A percentile compares a stretch with the other conserved stretches of the same genome.
phyloP scores from a whole-genome alignment of 768 basidiomycete species.

The Rhizopogon salebrosus region DNA sequence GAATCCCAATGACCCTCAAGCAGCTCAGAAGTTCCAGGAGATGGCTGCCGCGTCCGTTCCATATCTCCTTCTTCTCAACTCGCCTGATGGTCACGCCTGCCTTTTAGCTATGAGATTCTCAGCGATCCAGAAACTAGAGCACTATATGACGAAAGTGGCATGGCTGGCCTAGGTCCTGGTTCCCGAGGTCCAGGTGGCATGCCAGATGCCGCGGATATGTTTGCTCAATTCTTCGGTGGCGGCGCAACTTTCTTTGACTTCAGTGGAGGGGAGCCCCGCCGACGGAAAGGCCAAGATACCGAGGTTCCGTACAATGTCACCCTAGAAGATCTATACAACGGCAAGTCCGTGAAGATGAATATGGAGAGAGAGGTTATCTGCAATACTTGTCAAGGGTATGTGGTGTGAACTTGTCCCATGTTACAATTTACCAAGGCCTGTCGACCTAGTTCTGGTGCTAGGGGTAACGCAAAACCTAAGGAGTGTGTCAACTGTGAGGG shows the following conservation, averaged over 20 bases:
- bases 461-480: conserved; percentile 80
- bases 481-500: conserved; percentile 79
- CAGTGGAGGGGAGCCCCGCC: conserved; percentile 44
- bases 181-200: conserved; percentile 42
- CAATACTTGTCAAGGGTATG: conserved; percentile 73
- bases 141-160: conserved; percentile 69
- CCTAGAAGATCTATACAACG: conserved; percentile 90
- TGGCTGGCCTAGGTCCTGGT: conserved; percentile 56
- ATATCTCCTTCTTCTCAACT: conserved; percentile 2
- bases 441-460: conserved; percentile 65
- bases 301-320: conserved; percentile 79
- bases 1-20: conserved; percentile 87
- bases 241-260: conserved; percentile 62
- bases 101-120: conserved; percentile 73
- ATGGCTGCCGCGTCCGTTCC: conserved; percentile 77
- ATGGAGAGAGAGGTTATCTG: conserved; percentile 86
- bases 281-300: conserved; percentile 65
- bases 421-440: conserved; percentile 4
- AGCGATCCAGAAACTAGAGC: conserved; percentile 64
- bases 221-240: conserved; percentile 67
- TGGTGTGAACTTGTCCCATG: conserved; percentile 4
- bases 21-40: conserved; percentile 81
- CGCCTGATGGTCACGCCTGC: conserved; percentile 7
- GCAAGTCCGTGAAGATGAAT: conserved; percentile 82
- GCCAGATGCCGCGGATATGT: conserved; percentile 57